Evolutionary conservation across 2,329 filamentous ascomycete genomes (phyloP).

Genomic region (Neurospora sp.): DNA sequence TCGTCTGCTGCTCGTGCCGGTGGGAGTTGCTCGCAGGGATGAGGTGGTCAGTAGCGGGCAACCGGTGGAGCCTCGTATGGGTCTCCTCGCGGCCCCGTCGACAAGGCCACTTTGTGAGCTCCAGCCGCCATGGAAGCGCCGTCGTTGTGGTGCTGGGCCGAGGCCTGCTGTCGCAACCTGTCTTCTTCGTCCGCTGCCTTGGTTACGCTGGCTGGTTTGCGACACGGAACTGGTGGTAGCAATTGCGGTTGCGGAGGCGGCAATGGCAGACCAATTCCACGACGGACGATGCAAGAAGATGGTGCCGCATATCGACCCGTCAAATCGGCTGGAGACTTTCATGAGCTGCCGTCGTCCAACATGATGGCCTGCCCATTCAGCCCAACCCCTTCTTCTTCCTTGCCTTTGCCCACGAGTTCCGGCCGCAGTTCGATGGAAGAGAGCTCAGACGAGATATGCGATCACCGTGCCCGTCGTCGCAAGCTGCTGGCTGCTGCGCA

Average conservation of each 20-base stretch:
- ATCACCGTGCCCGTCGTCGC: not conserved
- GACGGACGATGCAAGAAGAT: conserved; percentile 38
- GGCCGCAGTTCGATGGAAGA: not conserved
- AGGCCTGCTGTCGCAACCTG: not conserved
- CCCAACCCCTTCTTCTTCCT: conserved; percentile 16
- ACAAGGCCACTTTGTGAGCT: not conserved
- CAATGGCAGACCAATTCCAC: conserved; percentile 18
- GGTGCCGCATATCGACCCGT: conserved; percentile 49
- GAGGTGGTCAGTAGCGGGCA: conserved; percentile 5
- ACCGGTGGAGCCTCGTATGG: not conserved
- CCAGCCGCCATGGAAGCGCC: conserved; percentile 4
- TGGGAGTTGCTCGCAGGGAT: conserved; percentile 5
- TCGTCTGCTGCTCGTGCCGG: not conserved
- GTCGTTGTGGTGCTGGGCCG: not conserved
- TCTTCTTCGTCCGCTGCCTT: conserved; percentile 9
- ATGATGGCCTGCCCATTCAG: conserved; percentile 28
- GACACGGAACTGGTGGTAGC: not conserved
- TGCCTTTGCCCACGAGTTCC: conserved; percentile 1
- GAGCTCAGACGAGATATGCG: not conserved
- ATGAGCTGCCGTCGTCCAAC: conserved; percentile 44
- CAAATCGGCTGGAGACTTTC: conserved; percentile 49
- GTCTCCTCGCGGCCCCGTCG: not conserved
- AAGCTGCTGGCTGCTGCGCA: not conserved
- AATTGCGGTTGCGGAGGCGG: not conserved
- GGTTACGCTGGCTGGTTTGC: not conserved